A percentile compares a stretch with the other conserved stretches of the same genome.
Evolutionary conservation across 192 early-diverging fungal genomes (phyloP).

Genomic region (Cladochytrium replicatum): DNA sequence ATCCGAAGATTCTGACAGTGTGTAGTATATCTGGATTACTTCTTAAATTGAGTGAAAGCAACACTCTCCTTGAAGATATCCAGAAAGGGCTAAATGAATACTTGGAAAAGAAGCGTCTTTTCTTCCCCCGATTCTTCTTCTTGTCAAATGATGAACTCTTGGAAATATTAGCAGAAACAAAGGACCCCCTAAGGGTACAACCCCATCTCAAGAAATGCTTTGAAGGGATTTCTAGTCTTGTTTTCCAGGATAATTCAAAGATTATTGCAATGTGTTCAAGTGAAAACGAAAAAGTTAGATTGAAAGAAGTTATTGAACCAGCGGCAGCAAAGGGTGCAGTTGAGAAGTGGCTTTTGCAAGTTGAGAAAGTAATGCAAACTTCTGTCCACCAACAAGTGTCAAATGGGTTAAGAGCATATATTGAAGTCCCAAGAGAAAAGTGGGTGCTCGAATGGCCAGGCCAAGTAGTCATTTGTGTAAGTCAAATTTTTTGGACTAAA

Average conservation of each 20-base stretch:
- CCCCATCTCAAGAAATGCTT: slow-evolving; percentile 55
- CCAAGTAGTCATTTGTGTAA: slow-evolving; percentile 50
- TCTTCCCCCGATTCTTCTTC: slow-evolving; percentile 57
- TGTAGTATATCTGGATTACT: slow-evolving; percentile 32
- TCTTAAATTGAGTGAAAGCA: slow-evolving; percentile 30
- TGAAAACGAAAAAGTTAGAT: slow-evolving; percentile 45
- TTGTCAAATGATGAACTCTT: slow-evolving; percentile 52
- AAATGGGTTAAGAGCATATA: slow-evolving; percentile 42
- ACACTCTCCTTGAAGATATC: slow-evolving; percentile 48
- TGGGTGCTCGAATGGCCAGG: slow-evolving; percentile 52
- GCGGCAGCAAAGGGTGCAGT: slow-evolving; percentile 48
- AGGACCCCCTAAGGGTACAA: slow-evolving; percentile 47
- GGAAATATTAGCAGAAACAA: slow-evolving; percentile 51
- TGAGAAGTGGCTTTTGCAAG: slow-evolving; percentile 49
- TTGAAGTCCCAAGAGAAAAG: slow-evolving; percentile 36
- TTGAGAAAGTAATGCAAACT: slow-evolving; percentile 51
- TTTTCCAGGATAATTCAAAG: slow-evolving; percentile 44
- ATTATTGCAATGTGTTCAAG: slow-evolving; percentile 54
- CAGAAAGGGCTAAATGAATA: slow-evolving; percentile 56
- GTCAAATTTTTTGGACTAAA: slow-evolving; percentile 51
- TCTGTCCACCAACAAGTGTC: slow-evolving; percentile 45
- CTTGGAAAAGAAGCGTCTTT: slow-evolving; percentile 48
- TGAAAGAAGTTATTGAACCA: slow-evolving; percentile 56
- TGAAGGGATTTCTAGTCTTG: slow-evolving; percentile 45
- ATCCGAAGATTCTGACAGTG: slow-evolving; percentile 43